phyloP scores from a whole-genome alignment of 352 stramenopile species.

The Phytophthora idaei region DNA sequence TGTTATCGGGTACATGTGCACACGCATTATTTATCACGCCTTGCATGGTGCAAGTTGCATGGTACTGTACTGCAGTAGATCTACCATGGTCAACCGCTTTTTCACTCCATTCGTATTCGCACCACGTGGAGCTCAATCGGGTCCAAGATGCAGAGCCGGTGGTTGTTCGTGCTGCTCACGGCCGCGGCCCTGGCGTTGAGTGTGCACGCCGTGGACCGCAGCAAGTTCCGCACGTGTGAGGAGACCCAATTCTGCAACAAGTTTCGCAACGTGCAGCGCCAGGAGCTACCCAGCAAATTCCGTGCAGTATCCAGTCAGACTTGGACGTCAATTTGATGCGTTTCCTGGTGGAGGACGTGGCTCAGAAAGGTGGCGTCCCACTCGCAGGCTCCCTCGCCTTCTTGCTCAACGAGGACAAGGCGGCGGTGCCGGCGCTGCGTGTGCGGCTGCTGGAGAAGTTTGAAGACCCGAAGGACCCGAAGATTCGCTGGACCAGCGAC shows the following conservation, averaged over 20 bases:
- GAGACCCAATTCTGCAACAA: slow-evolving; percentile 97
- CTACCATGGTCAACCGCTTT: background rate
- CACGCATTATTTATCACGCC: background rate
- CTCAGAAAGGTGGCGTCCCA: slow-evolving; percentile 15
- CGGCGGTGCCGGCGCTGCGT: slow-evolving; percentile 52
- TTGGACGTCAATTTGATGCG: slow-evolving; percentile 39
- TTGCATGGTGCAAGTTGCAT: background rate
- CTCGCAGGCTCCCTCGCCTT: slow-evolving; percentile 62
- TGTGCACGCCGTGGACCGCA: slow-evolving; percentile 90
- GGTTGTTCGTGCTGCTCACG: slow-evolving; percentile 21
- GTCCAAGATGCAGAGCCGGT: slow-evolving; percentile 14
- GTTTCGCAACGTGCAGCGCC: slow-evolving; percentile 48
- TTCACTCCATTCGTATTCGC: background rate
- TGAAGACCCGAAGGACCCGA: slow-evolving; percentile 50
- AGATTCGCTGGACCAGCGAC: slow-evolving; percentile 61
- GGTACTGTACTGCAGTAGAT: no score
- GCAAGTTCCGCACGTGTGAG: slow-evolving; percentile 98
- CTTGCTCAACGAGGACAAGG: slow-evolving; percentile 44
- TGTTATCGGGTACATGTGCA: background rate
- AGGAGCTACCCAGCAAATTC: slow-evolving; percentile 28
- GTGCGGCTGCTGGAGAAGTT: slow-evolving; percentile 63
- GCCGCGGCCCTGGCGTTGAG: slow-evolving; percentile 8
- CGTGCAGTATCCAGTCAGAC: slow-evolving; percentile 37
- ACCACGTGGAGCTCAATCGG: slow-evolving; percentile 19
- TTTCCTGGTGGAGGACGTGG: slow-evolving; percentile 50